A percentile compares a stretch with the other conserved stretches of the same genome.
These are phyloP conservation scores for Malus hybrid DNA, from an alignment of 331 rosid species.

Conservation along the genomic window DNA sequence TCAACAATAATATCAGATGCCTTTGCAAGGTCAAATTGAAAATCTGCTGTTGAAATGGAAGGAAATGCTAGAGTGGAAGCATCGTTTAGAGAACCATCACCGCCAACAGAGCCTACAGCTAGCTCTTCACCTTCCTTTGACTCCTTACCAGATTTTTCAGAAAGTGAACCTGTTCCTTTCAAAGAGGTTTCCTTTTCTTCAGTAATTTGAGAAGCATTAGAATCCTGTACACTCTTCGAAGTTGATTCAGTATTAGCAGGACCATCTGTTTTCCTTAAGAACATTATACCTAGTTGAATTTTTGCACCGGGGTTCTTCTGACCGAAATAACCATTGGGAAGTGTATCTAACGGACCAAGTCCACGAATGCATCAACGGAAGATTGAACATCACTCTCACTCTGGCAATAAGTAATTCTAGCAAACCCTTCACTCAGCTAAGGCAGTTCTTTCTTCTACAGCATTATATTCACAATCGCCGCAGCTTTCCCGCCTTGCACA, in stretches of 20 bases:
- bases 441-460: slow-evolving; percentile 82
- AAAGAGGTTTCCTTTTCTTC: slow-evolving; percentile 10
- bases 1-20: no score
- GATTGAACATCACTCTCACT: no score
- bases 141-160: slow-evolving; percentile 22
- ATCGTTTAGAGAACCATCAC: slow-evolving; percentile 24
- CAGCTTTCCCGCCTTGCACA: slow-evolving; percentile 90
- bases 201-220: slow-evolving; percentile 18
- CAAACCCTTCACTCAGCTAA: slow-evolving; percentile 15
- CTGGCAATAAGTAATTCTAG: no score
- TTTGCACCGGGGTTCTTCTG: slow-evolving; percentile 66
- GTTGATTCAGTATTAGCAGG: slow-evolving; percentile 33
- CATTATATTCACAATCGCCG: slow-evolving; percentile 88
- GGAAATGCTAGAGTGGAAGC: slow-evolving; percentile 79
- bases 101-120: slow-evolving; percentile 10
- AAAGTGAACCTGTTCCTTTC: slow-evolving; percentile 18
- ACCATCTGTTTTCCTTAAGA: slow-evolving; percentile 58
- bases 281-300: slow-evolving; percentile 83
- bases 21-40: no score
- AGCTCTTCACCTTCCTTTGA: slow-evolving; percentile 25
- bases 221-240: slow-evolving; percentile 16
- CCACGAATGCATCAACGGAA: no score
- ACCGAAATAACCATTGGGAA: slow-evolving; percentile 72
- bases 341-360: not conserved
- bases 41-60: slow-evolving; percentile 11